A percentile compares a stretch with the other conserved stretches of the same genome.
Evolutionary conservation across 2,329 filamentous ascomycete genomes (phyloP).

Genomic region (Emergomyces orientalis): DNA sequence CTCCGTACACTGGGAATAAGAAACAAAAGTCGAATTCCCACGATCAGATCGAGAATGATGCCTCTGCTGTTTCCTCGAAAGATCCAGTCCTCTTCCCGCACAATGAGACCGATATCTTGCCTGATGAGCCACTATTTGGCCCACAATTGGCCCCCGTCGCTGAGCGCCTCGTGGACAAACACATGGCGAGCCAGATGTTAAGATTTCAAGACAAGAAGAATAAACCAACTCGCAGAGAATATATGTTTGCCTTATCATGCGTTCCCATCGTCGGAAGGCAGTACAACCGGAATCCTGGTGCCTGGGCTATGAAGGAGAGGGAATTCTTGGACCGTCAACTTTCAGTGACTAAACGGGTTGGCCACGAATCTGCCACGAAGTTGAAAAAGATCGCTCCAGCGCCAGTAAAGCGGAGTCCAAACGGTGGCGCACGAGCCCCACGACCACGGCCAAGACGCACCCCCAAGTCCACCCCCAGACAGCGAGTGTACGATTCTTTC

Average conservation of each 20-base stretch:
- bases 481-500: constrained; percentile 32
- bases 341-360: constrained; percentile 32
- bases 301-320: constrained; percentile 35
- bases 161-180: constrained; percentile 34
- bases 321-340: constrained; percentile 35
- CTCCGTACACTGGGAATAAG: constrained; percentile 36
- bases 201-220: constrained; percentile 33
- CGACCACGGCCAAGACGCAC: constrained; percentile 30
- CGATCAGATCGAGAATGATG: constrained; percentile 28
- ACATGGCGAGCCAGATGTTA: constrained; percentile 36
- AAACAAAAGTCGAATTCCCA: constrained; percentile 27
- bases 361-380: constrained; percentile 22
- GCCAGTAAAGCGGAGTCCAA: constrained; percentile 24
- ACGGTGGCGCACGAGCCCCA: constrained; percentile 21
- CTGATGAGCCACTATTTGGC: constrained; percentile 22
- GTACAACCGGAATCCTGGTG: constrained; percentile 38
- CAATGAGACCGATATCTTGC: constrained; percentile 24
- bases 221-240: constrained; percentile 38
- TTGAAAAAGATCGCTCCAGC: constrained; percentile 36
- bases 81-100: constrained; percentile 38
- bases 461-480: constrained; percentile 34
- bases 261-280: constrained; percentile 34
- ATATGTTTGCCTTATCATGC: constrained; percentile 36
- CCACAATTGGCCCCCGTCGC: constrained; percentile 21
- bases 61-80: constrained; percentile 20